Percentiles rank a stretch among this genome's conserved stretches.
Evolutionary conservation across 2,329 filamentous ascomycete genomes (phyloP).

Genomic region (Helotiales sp.): DNA sequence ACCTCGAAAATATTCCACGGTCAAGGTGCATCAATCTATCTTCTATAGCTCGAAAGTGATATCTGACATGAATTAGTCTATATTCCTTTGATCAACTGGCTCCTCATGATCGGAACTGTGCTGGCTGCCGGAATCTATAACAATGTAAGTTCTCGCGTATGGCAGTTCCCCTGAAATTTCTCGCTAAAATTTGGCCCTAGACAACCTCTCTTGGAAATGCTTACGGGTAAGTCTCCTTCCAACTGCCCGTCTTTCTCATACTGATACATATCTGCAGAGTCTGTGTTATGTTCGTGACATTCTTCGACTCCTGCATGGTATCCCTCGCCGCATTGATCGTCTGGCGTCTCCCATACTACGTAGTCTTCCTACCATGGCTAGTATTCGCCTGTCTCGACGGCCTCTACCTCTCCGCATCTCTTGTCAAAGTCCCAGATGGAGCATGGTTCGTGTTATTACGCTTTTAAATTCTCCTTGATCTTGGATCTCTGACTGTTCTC

Average conservation of each 20-base stretch:
- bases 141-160: conserved; percentile 52
- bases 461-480: too few relatives aligned
- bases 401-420: conserved; percentile 69
- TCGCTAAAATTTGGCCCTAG: conserved; percentile 40
- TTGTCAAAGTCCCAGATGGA: conserved; percentile 75
- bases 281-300: conserved; percentile 79
- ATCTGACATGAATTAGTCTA: conserved; percentile 55
- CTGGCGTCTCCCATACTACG: conserved; percentile 64
- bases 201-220: conserved; percentile 73
- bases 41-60: background rate
- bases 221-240: conserved; percentile 41
- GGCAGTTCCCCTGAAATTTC: background rate
- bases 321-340: conserved; percentile 72
- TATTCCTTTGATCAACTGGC: conserved; percentile 75
- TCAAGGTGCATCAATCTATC: conserved; percentile 49
- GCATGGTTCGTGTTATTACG: too few relatives aligned
- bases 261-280: conserved; percentile 60
- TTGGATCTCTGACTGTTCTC: too few relatives aligned
- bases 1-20: conserved; percentile 73
- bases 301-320: conserved; percentile 77
- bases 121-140: conserved; percentile 75
- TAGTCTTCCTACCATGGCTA: conserved; percentile 67
- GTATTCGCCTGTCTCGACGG: conserved; percentile 69
- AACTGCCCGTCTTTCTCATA: background rate
- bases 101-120: conserved; percentile 75